Evolutionary conservation across 129 eudicot species (phyloP), one percentile per base, ranked within the genome.

Genomic region (Solidago caesia): DNA sequence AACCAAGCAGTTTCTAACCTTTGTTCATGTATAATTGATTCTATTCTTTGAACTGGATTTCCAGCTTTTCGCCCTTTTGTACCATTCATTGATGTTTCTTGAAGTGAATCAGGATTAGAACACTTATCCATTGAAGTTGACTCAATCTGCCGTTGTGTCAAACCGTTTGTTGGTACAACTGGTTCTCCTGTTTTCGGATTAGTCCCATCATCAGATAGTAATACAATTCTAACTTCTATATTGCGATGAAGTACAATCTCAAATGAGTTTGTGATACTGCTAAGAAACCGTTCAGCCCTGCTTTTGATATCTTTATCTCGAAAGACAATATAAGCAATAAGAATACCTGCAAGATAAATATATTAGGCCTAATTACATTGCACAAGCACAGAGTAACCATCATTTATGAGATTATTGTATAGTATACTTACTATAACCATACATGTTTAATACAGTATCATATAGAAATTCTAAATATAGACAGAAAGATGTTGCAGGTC

Each of bases 1-100:
- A 94, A 81, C 99, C 97, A 91, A 39, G 99, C 99, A 0, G 97
- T 86, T 89, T 94, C 97, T 74, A 89, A 79, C 79, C 97, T 80
- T 83, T 94, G 97, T 77, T 91, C 97, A 70, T 78, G 97, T 29
- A 94, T 91, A 55, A 91, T 91, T 21, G 99, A 83, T 76, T 94
- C 97, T 49, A 90, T 94, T 82, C 96, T 94, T 77, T 87, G 90
- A 62, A 84, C 94, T 0, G 98, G 98, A 80, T 79, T 68, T 42
- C 69, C 86, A 5, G 74, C 62, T 55, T 84, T 88, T 77, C 78
- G 64, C 66, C 80, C 90, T 77, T 83, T 80, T 10, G 73, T n/a
- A 59, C 74, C 75, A 61, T 16, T 53, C 59, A 53, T 53, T 53
- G 15, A 71, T 46, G 70, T 33, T 46, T 74, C 77, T 62, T 61